Conservation (phyloP, 352 stramenopile species). For the Pythium periplocum region DNA sequence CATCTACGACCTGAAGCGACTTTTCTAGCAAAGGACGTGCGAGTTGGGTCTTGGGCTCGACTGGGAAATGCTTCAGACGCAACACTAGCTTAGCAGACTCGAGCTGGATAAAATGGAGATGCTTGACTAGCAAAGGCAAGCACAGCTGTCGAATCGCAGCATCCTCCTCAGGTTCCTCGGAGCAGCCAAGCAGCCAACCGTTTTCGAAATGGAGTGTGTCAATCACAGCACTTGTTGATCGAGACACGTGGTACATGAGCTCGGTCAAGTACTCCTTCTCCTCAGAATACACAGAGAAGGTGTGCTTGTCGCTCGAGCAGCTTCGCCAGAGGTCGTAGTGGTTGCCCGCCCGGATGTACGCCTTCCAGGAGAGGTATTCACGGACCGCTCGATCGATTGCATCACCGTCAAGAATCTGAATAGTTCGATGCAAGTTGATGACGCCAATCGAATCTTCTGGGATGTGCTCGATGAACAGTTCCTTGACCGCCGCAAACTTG, state of each 20-base stretch:
- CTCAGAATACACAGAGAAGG: slow-evolving; percentile 50
- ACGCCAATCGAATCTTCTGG: slow-evolving; percentile 68
- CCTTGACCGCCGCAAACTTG: slow-evolving; percentile 56
- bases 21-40: slow-evolving; percentile 60
- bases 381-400: slow-evolving; percentile 56
- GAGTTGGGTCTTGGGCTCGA: slow-evolving; percentile 46
- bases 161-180: slow-evolving; percentile 37
- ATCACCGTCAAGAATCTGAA: slow-evolving; percentile 30
- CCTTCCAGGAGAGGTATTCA: slow-evolving; percentile 66
- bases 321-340: slow-evolving; percentile 73
- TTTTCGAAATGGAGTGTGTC: slow-evolving; percentile 78
- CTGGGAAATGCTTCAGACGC: slow-evolving; percentile 62
- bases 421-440: slow-evolving; percentile 42
- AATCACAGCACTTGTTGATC: slow-evolving; percentile 39
- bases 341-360: slow-evolving; percentile 55
- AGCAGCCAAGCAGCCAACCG: slow-evolving; percentile 62
- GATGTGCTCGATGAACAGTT: slow-evolving; percentile 51
- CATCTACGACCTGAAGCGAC: slow-evolving; percentile 65
- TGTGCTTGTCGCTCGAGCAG: slow-evolving; percentile 29
- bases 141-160: slow-evolving; percentile 40
- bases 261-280: slow-evolving; percentile 73
- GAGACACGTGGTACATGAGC: slow-evolving; percentile 71
- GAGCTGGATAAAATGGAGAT: slow-evolving; percentile 73
- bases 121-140: slow-evolving; percentile 62
- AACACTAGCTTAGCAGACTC: slow-evolving; percentile 70